Conservation (phyloP, 176 grass and related monocot species). For the bread wheat (Triticum aestivum) region IWGSC_CS_RefSeq_v2.1 NC_057795.1:9358253-9358752, state of each 20-base stretch:
- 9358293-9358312: neutral
- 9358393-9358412: neutral
- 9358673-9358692: neutral
- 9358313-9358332: neutral
- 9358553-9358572: neutral
- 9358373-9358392: neutral
- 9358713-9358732: neutral
- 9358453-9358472: too few relatives aligned
- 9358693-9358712: neutral
- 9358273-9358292: neutral
- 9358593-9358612: neutral
- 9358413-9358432: neutral
- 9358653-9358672: neutral
- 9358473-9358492: too few relatives aligned
- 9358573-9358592: neutral
- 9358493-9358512: too few relatives aligned
- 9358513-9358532: too few relatives aligned
- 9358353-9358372: neutral
- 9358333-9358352: neutral
- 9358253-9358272: too few relatives aligned
- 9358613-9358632: neutral
- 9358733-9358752: neutral
- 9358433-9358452: neutral
- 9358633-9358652: neutral
- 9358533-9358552: too few relatives aligned